Percentiles rank a stretch among this genome's conserved stretches.
phyloP scores from a whole-genome alignment of 805 yeast species.

The Lipomyces orientalis region DNA sequence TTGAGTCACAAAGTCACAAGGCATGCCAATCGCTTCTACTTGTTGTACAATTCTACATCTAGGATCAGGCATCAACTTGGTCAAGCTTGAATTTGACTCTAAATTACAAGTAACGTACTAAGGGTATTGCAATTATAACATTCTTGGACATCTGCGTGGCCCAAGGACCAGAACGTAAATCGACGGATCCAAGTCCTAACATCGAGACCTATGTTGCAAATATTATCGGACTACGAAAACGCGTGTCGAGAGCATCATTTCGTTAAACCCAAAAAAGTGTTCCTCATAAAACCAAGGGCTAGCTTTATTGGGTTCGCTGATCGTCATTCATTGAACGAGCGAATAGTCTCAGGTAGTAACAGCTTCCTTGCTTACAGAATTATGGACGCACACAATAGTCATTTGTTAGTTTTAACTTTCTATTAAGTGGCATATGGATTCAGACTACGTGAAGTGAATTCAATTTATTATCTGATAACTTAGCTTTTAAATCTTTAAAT shows the following conservation, averaged over 20 bases:
- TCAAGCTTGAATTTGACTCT: too few species aligned
- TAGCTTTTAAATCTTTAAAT: background rate
- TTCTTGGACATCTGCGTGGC: background rate
- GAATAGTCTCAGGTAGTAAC: too few species aligned
- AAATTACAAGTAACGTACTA: background rate
- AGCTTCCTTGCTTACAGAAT: background rate
- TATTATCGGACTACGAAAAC: too few species aligned
- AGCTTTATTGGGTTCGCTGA: too few species aligned
- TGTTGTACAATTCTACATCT: background rate
- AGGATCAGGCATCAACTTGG: background rate
- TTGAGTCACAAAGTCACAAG: background rate
- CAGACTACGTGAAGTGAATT: background rate
- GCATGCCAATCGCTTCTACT: constrained; percentile 1
- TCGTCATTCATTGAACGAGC: too few species aligned
- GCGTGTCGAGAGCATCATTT: too few species aligned
- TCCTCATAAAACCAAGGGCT: too few species aligned
- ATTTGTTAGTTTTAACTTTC: background rate
- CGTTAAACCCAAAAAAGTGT: too few species aligned
- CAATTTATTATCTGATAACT: background rate
- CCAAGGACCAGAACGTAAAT: too few species aligned
- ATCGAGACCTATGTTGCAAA: too few species aligned
- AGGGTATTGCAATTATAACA: background rate
- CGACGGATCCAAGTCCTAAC: too few species aligned
- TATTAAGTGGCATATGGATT: background rate
- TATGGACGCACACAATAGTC: background rate